Conservation (phyloP, 192 early-diverging fungal species). For the Glomus cerebriforme region DNA sequence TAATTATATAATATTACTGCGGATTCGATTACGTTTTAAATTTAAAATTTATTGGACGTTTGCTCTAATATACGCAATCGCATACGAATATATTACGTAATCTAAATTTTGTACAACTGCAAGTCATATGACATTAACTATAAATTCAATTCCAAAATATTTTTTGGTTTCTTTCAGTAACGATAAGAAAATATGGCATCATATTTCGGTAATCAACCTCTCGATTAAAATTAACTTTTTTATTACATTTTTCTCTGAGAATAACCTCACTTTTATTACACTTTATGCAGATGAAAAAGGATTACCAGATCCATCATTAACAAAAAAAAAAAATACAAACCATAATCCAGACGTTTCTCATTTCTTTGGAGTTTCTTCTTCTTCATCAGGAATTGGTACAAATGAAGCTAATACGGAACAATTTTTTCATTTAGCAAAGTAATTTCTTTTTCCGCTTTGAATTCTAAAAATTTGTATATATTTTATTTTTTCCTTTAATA, state of each 20-base stretch:
- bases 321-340: background rate
- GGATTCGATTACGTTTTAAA: no score
- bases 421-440: conserved; percentile 11
- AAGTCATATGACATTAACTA: background rate
- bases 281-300: conserved; percentile 21
- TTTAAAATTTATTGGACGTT: no score
- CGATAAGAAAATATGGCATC: conserved; percentile 3
- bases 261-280: background rate
- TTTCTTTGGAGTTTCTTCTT: conserved; percentile 15
- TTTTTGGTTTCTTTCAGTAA: background rate
- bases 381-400: no score
- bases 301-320: background rate
- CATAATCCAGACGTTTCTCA: conserved; percentile 17
- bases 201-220: background rate
- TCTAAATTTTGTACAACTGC: background rate
- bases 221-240: background rate
- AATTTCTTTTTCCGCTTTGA: no score
- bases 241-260: no score
- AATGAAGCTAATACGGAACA: background rate
- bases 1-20: no score
- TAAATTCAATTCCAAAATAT: background rate
- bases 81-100: background rate
- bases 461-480: background rate
- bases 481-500: no score
- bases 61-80: background rate